Evolutionary conservation across 805 yeast species (phyloP), one percentile per base, ranked within the genome.

Genomic region (Sungouiozyma intestinalis): DNA sequence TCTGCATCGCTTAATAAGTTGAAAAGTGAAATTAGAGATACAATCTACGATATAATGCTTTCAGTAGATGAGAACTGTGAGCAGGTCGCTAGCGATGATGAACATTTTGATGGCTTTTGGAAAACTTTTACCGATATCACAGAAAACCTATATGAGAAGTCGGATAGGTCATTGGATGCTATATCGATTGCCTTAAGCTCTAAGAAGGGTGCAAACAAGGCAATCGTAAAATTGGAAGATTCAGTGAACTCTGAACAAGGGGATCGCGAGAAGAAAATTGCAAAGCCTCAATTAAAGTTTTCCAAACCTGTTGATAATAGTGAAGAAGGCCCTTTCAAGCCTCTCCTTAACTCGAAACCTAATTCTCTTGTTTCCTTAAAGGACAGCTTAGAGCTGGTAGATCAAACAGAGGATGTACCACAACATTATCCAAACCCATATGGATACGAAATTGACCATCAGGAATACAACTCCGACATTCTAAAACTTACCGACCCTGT

Each of bases 391-490:
- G 50, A 47, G 42, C 53, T 73, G 53, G 65, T 63, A 35, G 54
- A 58, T 5, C 66, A 51, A 15, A 61, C 57, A 1, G 71, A 66
- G 4, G 67, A 65, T 18, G 63, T 65, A 27, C 81, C 84, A 3
- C 53, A 72, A 8, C 85, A 79, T 59, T 82, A 78, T 55, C 71
- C 71, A 8, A 92, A 92, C 40, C 98, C 98, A 0, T 90, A 92
- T 54, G 74, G 68, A 38, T 60, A 63, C 33, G 97, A 90, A 61
- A 90, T 90, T 36, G 70, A 71, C 52, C 63, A 69, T 31, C 81
- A 77, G 44, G 77, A 76, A 36, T 88, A 85, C 56, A 92, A 94
- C 1, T 72, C 68, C 1, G 51, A 68, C 40, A 71, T 84, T 0
- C 59, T 79, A 24, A 63, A 67, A 13, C 57, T 57, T 4, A 39